A percentile compares a stretch with the other conserved stretches of the same genome.
These are phyloP conservation scores for Dendrobium catenatum DNA, from an alignment of 106 monocot genomes.

Conservation along the genomic window DNA sequence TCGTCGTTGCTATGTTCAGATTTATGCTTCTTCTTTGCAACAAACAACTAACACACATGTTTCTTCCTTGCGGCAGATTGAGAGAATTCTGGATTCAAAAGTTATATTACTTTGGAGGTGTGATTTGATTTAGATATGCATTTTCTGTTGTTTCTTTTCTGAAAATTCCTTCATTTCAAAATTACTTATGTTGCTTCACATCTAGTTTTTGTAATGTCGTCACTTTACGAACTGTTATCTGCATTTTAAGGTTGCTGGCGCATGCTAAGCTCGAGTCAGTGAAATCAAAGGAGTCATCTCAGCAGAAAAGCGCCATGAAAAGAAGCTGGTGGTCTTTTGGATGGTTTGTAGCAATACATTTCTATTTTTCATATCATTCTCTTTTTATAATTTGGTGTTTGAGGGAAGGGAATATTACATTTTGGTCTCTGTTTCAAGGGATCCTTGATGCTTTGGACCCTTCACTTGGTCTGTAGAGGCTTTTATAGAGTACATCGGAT, in stretches of 20 bases:
- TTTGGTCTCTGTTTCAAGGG: neutral
- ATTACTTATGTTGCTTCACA: neutral
- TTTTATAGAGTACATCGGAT: neutral
- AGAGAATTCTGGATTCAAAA: slow-evolving; percentile 88
- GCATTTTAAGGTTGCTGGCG: slow-evolving; percentile 63
- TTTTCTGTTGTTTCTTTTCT: neutral
- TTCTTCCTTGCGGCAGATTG: slow-evolving; percentile 70
- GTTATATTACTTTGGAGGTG: slow-evolving; percentile 94
- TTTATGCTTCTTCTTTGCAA: slow-evolving; percentile 66
- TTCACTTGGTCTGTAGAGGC: neutral
- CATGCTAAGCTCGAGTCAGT: slow-evolving; percentile 94
- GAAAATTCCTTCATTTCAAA: neutral
- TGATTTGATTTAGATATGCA: neutral
- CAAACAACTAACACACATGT: slow-evolving; percentile 32
- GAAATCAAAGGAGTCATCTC: slow-evolving; percentile 69
- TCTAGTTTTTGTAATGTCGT: neutral
- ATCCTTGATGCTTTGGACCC: neutral
- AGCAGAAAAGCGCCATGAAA: slow-evolving; percentile 41
- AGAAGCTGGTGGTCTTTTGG: slow-evolving; percentile 90
- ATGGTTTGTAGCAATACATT: slow-evolving; percentile 47
- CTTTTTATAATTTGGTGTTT: slow-evolving; percentile 3
- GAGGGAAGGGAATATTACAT: neutral
- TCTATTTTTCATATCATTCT: neutral
- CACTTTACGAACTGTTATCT: slow-evolving; percentile 3
- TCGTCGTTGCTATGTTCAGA: slow-evolving; percentile 81